Conservation (phyloP, 192 early-diverging fungal genomes). For the Jimgerdemannia lactiflua region DNA sequence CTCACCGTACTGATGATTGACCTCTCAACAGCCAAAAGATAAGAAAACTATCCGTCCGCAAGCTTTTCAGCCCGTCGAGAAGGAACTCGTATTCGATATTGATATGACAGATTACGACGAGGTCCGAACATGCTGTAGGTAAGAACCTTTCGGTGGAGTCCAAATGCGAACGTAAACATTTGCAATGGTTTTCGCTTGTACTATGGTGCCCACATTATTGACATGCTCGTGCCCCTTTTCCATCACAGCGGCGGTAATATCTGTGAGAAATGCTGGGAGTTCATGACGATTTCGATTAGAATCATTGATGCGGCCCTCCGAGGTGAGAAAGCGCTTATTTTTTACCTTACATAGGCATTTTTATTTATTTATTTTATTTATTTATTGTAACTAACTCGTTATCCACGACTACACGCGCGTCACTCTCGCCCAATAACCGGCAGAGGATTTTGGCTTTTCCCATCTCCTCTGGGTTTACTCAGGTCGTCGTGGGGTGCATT, state of each 20-base stretch:
- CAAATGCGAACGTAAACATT: no score
- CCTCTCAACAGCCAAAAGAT: constrained; percentile 66
- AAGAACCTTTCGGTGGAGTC: no score
- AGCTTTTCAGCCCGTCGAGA: constrained; percentile 73
- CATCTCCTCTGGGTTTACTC: constrained; percentile 94
- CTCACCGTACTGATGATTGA: not conserved
- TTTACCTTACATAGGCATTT: not conserved
- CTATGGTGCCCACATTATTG: constrained; percentile 1
- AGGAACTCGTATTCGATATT: constrained; percentile 98
- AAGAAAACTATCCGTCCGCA: constrained; percentile 70
- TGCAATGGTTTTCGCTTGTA: not conserved
- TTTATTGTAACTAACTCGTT: not conserved
- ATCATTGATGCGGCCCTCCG: constrained; percentile 74
- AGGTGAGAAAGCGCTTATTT: constrained; percentile 29
- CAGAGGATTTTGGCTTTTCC: constrained; percentile 95
- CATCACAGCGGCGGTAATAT: constrained; percentile 72
- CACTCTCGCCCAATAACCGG: not conserved
- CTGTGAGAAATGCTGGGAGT: constrained; percentile 90
- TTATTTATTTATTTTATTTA: constrained; percentile 1
- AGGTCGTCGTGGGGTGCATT: constrained; percentile 97
- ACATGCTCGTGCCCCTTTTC: not conserved
- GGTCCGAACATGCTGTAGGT: constrained; percentile 91
- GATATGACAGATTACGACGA: constrained; percentile 99
- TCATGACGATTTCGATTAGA: constrained; percentile 91
- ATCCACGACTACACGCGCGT: not conserved